Percentiles rank a stretch among this genome's conserved stretches.
These are phyloP conservation scores for Trichoderma breve DNA, from an alignment of 2,329 filamentous ascomycete genomes.

Conservation along the genomic window DNA sequence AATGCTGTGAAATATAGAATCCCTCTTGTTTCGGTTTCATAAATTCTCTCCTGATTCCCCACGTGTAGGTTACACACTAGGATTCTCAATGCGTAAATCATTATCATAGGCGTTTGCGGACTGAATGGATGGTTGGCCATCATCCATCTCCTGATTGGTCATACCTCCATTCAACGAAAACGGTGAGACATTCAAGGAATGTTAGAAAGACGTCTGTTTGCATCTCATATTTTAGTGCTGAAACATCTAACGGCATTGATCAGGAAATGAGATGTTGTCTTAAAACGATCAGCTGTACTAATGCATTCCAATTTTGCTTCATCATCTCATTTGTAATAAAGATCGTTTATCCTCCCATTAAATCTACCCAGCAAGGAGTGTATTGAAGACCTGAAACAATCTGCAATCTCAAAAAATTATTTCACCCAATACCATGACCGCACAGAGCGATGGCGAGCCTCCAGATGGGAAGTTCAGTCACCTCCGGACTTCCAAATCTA, in stretches of 20 bases:
- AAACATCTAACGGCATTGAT: background rate
- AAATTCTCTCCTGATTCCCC: fast-evolving
- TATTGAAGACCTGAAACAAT: background rate
- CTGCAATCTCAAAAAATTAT: background rate
- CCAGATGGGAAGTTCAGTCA: background rate
- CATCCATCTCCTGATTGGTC: background rate
- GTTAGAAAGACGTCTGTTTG: background rate
- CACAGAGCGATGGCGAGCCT: background rate
- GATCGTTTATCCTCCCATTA: background rate
- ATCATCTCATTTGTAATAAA: background rate
- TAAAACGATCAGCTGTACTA: background rate
- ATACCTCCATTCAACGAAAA: background rate
- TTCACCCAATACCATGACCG: background rate
- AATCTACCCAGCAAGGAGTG: background rate
- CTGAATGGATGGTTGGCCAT: background rate
- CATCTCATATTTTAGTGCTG: background rate
- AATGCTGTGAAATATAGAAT: background rate
- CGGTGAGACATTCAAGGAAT: background rate
- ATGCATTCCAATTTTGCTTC: background rate
- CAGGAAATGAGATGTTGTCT: background rate
- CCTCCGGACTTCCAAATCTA: background rate
- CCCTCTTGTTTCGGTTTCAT: background rate
- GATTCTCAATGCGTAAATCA: background rate
- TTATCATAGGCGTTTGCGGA: background rate
- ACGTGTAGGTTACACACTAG: fast-evolving